phyloP scores from a whole-genome alignment of 202 grass and related monocot species.

The Setaria viridis region DNA sequence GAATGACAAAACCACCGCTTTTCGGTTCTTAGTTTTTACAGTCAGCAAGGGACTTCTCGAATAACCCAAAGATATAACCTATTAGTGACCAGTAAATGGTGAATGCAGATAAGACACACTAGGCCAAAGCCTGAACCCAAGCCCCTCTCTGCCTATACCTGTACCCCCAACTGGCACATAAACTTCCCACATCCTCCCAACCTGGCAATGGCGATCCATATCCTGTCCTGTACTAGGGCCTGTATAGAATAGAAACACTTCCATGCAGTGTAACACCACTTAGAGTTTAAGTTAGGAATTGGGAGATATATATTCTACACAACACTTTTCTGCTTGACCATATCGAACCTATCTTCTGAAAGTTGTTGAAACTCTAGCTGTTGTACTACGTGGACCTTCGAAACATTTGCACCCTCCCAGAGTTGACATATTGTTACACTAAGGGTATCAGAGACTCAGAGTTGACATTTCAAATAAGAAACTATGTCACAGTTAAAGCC shows the following conservation, averaged over 20 bases:
- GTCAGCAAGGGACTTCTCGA: slow-evolving; percentile 24
- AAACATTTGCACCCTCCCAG: not conserved
- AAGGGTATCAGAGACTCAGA: no score
- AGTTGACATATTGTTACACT: not conserved
- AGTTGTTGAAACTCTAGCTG: not conserved
- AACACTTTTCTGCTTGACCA: not conserved
- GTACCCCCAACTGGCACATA: not conserved
- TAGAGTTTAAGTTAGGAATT: not conserved
- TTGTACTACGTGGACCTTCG: not conserved
- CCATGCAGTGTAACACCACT: not conserved
- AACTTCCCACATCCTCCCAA: slow-evolving; percentile 12
- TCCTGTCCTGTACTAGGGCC: not conserved
- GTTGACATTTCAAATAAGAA: no score
- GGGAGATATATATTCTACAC: slow-evolving; percentile 6
- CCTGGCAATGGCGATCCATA: not conserved
- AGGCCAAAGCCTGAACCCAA: slow-evolving; percentile 15
- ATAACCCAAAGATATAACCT: not conserved
- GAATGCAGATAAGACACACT: not conserved
- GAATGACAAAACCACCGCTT: not conserved
- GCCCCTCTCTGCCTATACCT: not conserved
- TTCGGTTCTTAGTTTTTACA: not conserved
- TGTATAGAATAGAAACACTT: not conserved
- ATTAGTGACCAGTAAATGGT: not conserved
- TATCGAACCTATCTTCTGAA: slow-evolving; percentile 1
- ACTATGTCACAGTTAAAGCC: no score